phyloP scores from a whole-genome alignment of 1,284 basidiomycete species.

The Trametes hirsuta region DNA sequence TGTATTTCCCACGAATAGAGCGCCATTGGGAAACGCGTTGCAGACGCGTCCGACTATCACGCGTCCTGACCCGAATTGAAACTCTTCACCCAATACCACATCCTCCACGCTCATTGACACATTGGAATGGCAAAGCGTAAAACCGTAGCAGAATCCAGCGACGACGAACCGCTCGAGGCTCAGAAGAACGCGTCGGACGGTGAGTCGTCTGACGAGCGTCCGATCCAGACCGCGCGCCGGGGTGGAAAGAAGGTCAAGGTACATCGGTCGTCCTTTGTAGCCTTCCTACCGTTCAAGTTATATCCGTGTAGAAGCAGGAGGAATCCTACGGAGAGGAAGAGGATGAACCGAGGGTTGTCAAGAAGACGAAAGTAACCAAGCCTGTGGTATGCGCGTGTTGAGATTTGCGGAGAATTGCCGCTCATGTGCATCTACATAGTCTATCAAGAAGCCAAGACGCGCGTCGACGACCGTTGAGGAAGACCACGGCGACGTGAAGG shows the following conservation, averaged over 20 bases:
- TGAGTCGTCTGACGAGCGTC: conserved; percentile 18
- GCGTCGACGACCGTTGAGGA: background rate
- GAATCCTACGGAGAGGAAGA: conserved; percentile 19
- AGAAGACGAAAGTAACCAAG: conserved; percentile 17
- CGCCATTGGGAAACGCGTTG: conserved; percentile 4
- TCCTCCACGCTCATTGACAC: background rate
- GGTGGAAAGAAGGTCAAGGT: conserved; percentile 21
- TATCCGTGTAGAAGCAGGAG: background rate
- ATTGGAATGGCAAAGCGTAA: conserved; percentile 43
- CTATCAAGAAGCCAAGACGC: conserved; percentile 10
- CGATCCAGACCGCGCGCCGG: conserved; percentile 23
- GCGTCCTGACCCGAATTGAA: background rate
- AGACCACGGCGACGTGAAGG: conserved; percentile 7
- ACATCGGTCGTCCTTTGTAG: background rate
- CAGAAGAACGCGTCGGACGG: conserved; percentile 4
- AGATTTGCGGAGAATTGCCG: background rate
- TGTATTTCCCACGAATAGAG: conserved; percentile 22
- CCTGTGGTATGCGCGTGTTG: conserved; percentile 5
- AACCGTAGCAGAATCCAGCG: conserved; percentile 29
- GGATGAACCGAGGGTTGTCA: conserved; percentile 11
- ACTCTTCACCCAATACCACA: background rate
- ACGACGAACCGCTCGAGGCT: conserved; percentile 34
- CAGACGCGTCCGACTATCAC: conserved; percentile 18
- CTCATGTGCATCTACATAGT: background rate
- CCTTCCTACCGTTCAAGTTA: background rate